Evolutionary conservation across 2,329 filamentous ascomycete species (phyloP), one percentile per base, ranked within the genome.

Genomic region (Ascochyta lentis): DNA sequence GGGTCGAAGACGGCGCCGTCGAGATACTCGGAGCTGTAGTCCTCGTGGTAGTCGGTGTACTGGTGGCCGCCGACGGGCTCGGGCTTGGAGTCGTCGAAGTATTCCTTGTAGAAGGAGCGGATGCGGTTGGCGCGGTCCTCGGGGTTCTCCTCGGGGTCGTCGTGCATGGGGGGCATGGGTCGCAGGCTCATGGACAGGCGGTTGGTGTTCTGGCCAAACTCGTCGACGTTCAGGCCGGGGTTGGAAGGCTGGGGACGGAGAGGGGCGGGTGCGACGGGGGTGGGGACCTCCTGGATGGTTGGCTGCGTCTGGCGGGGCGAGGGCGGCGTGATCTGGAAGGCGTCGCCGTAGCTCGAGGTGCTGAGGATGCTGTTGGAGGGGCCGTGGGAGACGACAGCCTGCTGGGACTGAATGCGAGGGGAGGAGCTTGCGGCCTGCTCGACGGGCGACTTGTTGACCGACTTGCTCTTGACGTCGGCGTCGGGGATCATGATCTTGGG

Each of bases 71-170:
- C 67, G 15, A 63, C 68, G 33, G 70, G 72, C 38, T 77, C 78
- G 2, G 78, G 76, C 72, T 87, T 90, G 56, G 82, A 86, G 38
- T 97, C 94, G 64, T 98, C 95, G 67, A 99, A 99, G 79, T 99
- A 99, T 74, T 99, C 95, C 80, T 97, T 97, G 81, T 99, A 99
- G 81, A 99, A 99, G 4, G 95, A 99, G 74, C 95, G 86, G 65
- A 99, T 99, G 55, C 95, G 88, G 80, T 97, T 98, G 61, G 95
- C 95, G 68, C 95, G 87, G 70, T 94, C 88, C 76, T 98, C 95
- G 0, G 95, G 92, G 72, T 97, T 94, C 72, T 98, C 95, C 3
- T 88, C 86, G 39, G 91, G 86, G 61, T 96, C 90, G 69, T 93
- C 88, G 41, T 49, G 13, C 49, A 49, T 49, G 33, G 92, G 91